Evolutionary conservation across 2,329 filamentous ascomycete species (phyloP), one percentile per base, ranked within the genome.

Genomic region (Pyricularia grisea): DNA sequence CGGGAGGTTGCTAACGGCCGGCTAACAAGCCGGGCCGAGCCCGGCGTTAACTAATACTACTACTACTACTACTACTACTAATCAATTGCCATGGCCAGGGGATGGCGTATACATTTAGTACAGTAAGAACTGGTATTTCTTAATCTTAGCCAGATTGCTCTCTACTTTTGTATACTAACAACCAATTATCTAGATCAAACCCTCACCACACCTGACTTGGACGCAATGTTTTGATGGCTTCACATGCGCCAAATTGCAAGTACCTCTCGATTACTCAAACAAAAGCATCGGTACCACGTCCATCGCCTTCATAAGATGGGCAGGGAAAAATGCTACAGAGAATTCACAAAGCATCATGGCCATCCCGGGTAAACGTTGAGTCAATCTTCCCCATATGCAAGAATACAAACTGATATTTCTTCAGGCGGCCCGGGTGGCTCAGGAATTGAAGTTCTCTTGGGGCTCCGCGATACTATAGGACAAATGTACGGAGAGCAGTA

Each of bases 351-450:
- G n/a, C 58, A 25, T 61, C n/a, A 12, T 61, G 12, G 25, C 25
- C 17, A 61, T 61, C 5, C 58, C 58, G 11, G 58, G 58, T 61
- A 27, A 27, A 23, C 23, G 7, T 11, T 27, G 23, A 61, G 58
- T 9, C 23, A 3, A 27, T 25, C n/a, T 27, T 27, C 25, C 12
- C 1, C 23, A 11, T 5, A 27, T 9, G 9, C 1, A 23, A 25
- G 23, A 23, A 61, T 27, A 2, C n/a, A 25, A 61, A 60, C 23
- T 61, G 25, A 61, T 12, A 58, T 12, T 2, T 7, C 23, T 12
- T 81, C 81, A 0, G 82, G 82, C 65, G 82, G 82, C 0, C 82
- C 82, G 0, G 80, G 81, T 30, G 78, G 75, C 25, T 80, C 79
- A 0, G 82, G 82, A 11, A 76, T 82, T 2, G 55, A 31, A 0